Evolutionary conservation across 2,329 filamentous ascomycete genomes (phyloP), one percentile per base, ranked within the genome.

Genomic region (Grosmannia huntii): DNA sequence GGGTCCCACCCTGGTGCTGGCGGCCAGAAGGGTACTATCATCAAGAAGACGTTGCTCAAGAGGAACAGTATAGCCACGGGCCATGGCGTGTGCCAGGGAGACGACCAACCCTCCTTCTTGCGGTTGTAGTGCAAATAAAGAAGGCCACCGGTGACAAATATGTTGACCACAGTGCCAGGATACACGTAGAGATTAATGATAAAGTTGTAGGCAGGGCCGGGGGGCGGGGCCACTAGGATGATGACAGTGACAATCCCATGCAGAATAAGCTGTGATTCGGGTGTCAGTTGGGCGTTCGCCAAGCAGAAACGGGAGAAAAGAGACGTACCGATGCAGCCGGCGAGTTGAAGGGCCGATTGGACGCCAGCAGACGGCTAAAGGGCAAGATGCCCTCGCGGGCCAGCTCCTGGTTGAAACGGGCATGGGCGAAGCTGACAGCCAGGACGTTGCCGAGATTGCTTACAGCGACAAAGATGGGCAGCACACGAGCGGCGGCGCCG

Each of bases 371-470:
- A 2, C 75, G 75, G 60, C 81, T 82, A 57, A 78, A 85, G 0
- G 86, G 86, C 16, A 89, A 65, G 5, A 89, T 72, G 0, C 84
- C 84, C 65, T 89, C 85, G 65, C 86, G 86, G 0, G 81, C 86
- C 51, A 89, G 73, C 67, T 88, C 85, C 62, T 84, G 81, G 62
- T 82, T 84, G 11, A 84, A 64, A 0, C 82, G 74, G 0, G 81
- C 71, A 57, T 84, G 79, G 0, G 80, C 75, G 63, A 84, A 85
- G 81, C 80, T 49, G 44, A 50, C 31, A 12, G 57, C 57, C 41
- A 58, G n/a, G 27, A 58, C 31, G 44, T 41, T 55, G 51, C 56
- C 57, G 28, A 58, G 57, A 19, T 31, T 58, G 57, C 51, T 58
- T 27, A 54, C 2, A 19, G 50, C 51, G 6, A 54, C 51, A 14